These are phyloP conservation scores for Sporothrix pseudoabietina DNA, from an alignment of 2,329 filamentous ascomycete species.

Conservation along the genomic window DNA sequence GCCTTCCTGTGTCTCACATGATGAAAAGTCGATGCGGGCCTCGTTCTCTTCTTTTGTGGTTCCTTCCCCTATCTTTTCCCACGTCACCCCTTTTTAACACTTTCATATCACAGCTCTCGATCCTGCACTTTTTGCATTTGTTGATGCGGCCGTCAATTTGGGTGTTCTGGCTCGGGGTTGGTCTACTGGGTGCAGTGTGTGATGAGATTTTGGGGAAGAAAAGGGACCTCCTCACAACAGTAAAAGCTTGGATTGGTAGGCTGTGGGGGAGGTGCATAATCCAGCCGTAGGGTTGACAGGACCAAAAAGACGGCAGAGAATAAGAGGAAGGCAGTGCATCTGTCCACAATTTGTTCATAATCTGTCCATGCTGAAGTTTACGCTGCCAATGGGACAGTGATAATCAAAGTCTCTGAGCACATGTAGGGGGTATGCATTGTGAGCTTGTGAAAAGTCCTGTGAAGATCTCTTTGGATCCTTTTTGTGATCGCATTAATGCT, in stretches of 20 bases:
- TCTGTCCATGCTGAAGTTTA: neutral
- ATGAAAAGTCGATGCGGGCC: slow-evolving; percentile 8
- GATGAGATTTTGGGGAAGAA: neutral
- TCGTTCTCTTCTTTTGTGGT: neutral
- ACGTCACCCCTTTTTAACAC: neutral
- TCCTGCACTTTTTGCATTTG: neutral
- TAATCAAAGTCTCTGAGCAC: neutral
- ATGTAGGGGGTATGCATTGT: neutral
- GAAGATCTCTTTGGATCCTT: neutral
- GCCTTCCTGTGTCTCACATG: neutral
- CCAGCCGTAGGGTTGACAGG: neutral
- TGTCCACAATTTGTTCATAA: neutral
- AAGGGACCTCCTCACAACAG: neutral
- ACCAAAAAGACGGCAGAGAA: neutral
- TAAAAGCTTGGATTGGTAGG: neutral
- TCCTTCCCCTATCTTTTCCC: neutral
- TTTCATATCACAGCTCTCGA: neutral
- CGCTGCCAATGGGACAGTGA: slow-evolving; percentile 8
- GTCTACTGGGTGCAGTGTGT: slow-evolving; percentile 4
- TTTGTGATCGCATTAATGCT: slow-evolving; percentile 8
- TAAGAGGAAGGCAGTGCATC: slow-evolving; percentile 2
- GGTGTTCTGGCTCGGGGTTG: slow-evolving; percentile 7
- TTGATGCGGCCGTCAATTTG: neutral
- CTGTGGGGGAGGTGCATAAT: neutral
- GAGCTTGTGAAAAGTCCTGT: neutral